Percentiles rank a stretch among this genome's conserved stretches.
These are phyloP conservation scores for Epichloe elymi DNA, from an alignment of 2,329 filamentous ascomycete genomes.

Conservation along the genomic window DNA sequence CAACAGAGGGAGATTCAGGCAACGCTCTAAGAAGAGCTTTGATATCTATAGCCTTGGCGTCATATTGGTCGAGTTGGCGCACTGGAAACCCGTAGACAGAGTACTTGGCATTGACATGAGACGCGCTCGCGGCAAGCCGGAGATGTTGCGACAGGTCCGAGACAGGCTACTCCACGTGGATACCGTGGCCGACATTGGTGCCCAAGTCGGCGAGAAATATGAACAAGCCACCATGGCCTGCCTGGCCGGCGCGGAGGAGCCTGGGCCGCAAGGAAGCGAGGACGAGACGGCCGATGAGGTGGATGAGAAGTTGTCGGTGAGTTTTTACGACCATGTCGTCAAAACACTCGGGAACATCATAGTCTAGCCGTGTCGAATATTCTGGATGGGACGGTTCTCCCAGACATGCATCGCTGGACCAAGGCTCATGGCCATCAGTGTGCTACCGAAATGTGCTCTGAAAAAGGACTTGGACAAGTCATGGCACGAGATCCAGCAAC, in stretches of 20 bases:
- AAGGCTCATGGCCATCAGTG: conserved; percentile 17
- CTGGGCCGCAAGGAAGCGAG: conserved; percentile 23
- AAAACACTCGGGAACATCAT: conserved; percentile 25
- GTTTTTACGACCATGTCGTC: conserved; percentile 31
- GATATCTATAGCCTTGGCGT: conserved; percentile 41
- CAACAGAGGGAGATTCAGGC: conserved; percentile 17
- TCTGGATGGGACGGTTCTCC: background rate
- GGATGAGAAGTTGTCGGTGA: conserved; percentile 25
- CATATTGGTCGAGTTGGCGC: conserved; percentile 39
- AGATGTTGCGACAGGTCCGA: conserved; percentile 23
- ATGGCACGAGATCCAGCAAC: conserved; percentile 5
- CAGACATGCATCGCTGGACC: background rate
- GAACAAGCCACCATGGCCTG: conserved; percentile 25
- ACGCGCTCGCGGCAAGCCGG: conserved; percentile 21
- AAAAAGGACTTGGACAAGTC: conserved; percentile 1
- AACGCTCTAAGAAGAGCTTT: conserved; percentile 33
- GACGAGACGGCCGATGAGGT: conserved; percentile 28
- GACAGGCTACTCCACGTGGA: conserved; percentile 18
- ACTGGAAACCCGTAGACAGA: conserved; percentile 33
- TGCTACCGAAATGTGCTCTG: conserved; percentile 3
- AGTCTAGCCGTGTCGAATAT: conserved; percentile 12
- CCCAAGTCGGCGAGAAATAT: conserved; percentile 26
- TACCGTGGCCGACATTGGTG: conserved; percentile 21
- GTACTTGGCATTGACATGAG: conserved; percentile 27
- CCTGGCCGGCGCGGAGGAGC: conserved; percentile 21